Evolutionary conservation across 495 filamentous ascomycete genomes (phyloP).

Genomic region (Astrothelium macrocarpum): DNA sequence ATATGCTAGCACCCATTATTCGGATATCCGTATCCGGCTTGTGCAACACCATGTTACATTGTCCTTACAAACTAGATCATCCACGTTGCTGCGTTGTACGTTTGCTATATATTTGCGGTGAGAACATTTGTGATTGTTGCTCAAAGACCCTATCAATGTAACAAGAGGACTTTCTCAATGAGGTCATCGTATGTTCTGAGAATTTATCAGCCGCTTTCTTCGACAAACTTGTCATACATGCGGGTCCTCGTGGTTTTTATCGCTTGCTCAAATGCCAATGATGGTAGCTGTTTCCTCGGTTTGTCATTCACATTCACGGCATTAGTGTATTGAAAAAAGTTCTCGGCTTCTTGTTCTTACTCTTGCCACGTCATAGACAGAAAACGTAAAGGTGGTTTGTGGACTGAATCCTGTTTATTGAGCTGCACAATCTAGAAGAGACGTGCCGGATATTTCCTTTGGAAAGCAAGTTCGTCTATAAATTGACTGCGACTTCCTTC

Average conservation of each 20-base stretch:
- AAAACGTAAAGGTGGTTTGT: neutral
- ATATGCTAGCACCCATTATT: no score
- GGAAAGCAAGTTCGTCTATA: neutral
- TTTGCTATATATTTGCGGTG: no score
- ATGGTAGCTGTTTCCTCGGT: neutral
- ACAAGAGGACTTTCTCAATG: no score
- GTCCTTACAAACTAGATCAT: no score
- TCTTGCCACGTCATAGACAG: neutral
- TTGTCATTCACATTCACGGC: neutral
- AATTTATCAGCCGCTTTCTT: neutral
- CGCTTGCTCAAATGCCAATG: neutral
- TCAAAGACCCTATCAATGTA: no score
- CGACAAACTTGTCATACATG: neutral
- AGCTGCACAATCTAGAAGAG: neutral
- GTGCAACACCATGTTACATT: no score
- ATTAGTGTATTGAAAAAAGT: neutral
- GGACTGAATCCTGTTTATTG: neutral
- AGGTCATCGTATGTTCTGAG: neutral
- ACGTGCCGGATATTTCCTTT: neutral
- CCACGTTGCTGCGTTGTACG: no score
- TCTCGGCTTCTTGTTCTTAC: neutral
- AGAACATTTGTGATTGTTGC: no score
- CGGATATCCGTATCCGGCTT: no score
- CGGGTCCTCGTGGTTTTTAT: neutral
- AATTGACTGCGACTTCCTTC: neutral